A percentile compares a stretch with the other conserved stretches of the same genome.
Evolutionary conservation across 805 yeast species (phyloP).

Genomic region (Hanseniaspora occidentalis): DNA sequence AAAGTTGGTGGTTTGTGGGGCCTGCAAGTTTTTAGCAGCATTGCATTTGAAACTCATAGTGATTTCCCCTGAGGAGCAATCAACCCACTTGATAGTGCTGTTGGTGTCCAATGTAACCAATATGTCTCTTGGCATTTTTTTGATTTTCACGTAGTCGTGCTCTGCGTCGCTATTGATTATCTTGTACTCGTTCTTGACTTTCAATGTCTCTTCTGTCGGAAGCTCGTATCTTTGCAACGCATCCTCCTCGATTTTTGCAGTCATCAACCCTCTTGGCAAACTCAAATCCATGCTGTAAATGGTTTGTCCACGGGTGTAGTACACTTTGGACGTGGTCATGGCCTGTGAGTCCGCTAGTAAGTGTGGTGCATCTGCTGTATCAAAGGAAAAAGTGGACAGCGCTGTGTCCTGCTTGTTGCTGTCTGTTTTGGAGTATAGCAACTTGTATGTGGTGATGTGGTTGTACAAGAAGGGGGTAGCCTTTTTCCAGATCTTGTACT

Average conservation of each 20-base stretch:
- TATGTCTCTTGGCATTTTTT: not conserved
- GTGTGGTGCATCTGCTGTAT: slow-evolving; percentile 14
- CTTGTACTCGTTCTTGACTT: not conserved
- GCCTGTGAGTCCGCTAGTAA: slow-evolving; percentile 15
- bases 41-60: not conserved
- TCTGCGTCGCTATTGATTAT: slow-evolving; percentile 17
- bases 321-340: slow-evolving; percentile 16
- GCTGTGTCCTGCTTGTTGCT: slow-evolving; percentile 12
- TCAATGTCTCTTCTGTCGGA: not conserved
- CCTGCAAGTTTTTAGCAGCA: too few species aligned
- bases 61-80: not conserved
- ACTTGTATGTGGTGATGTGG: slow-evolving; percentile 25
- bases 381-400: slow-evolving; percentile 10
- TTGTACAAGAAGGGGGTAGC: slow-evolving; percentile 63
- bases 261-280: slow-evolving; percentile 18
- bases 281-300: slow-evolving; percentile 20
- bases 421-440: slow-evolving; percentile 22
- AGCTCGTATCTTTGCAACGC: too few species aligned
- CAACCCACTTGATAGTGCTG: slow-evolving; percentile 19
- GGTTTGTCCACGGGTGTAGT: slow-evolving; percentile 21
- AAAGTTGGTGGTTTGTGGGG: not conserved
- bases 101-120: slow-evolving; percentile 19
- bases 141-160: not conserved
- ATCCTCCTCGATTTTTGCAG: too few species aligned
- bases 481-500: slow-evolving; percentile 73